Evolutionary conservation across 495 filamentous ascomycete species (phyloP).

Genomic region (Podospora australis): DNA sequence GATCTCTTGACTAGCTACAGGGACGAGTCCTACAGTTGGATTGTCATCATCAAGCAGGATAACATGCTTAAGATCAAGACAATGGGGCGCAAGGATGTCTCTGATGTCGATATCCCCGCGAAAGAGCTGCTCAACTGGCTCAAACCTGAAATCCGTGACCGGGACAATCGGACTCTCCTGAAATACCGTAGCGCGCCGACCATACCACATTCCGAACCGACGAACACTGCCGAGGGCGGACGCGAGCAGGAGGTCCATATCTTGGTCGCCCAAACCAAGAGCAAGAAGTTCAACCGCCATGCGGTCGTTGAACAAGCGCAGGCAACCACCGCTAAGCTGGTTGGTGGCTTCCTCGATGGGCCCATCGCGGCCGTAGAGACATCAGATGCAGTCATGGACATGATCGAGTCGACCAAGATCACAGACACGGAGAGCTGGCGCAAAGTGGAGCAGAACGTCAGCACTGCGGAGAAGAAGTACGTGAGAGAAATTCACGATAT

Average conservation of each 20-base stretch:
- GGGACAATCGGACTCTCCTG: constrained; percentile 36
- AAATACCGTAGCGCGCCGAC: constrained; percentile 13
- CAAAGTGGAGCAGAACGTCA: constrained; percentile 67
- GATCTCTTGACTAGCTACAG: constrained; percentile 65
- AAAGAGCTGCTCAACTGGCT: constrained; percentile 76
- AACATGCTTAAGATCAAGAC: constrained; percentile 69
- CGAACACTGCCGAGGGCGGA: constrained; percentile 28
- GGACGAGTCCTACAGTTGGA: constrained; percentile 75
- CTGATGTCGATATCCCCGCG: constrained; percentile 68
- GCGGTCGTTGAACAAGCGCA: constrained; percentile 80
- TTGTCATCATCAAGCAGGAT: constrained; percentile 79
- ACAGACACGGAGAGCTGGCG: constrained; percentile 85
- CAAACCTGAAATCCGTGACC: constrained; percentile 72
- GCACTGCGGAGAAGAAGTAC: constrained; percentile 75
- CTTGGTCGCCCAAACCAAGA: constrained; percentile 68
- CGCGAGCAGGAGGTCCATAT: constrained; percentile 72
- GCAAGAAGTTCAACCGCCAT: constrained; percentile 83
- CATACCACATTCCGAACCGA: constrained; percentile 13
- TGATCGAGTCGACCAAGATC: constrained; percentile 66
- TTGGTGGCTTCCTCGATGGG: constrained; percentile 60
- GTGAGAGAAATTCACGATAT: constrained; percentile 80
- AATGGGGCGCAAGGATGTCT: constrained; percentile 61
- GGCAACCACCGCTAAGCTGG: constrained; percentile 52
- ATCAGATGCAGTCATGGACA: constrained; percentile 75
- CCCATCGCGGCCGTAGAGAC: constrained; percentile 87